Evolutionary conservation across 352 stramenopile genomes (phyloP), one percentile per base, ranked within the genome.

Genomic region (Pythium grandisporangium): DNA sequence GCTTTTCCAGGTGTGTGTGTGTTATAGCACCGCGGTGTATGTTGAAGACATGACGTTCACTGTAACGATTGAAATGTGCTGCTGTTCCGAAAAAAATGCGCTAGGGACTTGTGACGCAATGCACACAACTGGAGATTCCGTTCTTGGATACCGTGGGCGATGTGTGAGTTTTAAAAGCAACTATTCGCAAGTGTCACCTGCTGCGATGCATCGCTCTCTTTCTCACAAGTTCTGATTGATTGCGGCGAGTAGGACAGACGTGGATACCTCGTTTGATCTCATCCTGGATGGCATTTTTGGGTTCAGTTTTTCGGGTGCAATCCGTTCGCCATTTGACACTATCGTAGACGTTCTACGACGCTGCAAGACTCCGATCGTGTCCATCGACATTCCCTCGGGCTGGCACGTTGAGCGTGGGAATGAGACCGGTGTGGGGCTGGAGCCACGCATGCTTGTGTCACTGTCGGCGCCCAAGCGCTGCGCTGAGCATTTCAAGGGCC

Each of bases 231-330:
- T 23, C 24, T 25, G 10, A 16, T 20, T 26, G 14, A 19, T 10
- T 29, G 7, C 16, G 8, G 33, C 23, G 5, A 24, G 24, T 42
- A 87, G 76, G 0, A 36, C 57, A 14, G 42, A 58, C 22, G 25
- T 92, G n/a, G 68, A 88, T 30, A 30, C 45, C 1, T 17, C 64
- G 12, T 97, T 84, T 51, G 78, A 95, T 48, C 38, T 97, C n/a
- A 87, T 99, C 26, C 58, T 99, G 6, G 97, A 99, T 59, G 89
- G 88, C 6, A 96, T 99, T 34, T 99, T 99, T 72, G 97, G 97
- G 5, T 99, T 99, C 69, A 97, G 89, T 38, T 99, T 93, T 50
- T 63, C 70, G 30, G 95, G 95, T 3, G 68, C 53, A 7, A 73
- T 94, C 43, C 82, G 94, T 37, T 52, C 85, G 17, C 94, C 94